Evolutionary conservation across 1,284 basidiomycete species (phyloP).

Genomic region (Rhodotorula sp.): DNA sequence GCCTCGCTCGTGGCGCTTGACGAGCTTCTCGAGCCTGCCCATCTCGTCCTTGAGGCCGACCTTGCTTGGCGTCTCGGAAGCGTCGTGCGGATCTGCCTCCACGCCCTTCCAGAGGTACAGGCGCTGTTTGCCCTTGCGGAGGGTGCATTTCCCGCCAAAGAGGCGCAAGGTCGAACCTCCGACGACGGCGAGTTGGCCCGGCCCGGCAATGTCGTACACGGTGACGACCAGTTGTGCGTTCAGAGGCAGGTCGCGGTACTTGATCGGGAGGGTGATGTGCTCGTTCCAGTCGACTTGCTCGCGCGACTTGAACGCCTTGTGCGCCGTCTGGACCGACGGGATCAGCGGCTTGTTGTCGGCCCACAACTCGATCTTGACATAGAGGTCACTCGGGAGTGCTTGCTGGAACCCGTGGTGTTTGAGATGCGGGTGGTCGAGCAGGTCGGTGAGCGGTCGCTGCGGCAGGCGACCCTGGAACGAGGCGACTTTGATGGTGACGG

Average conservation of each 20-base stretch:
- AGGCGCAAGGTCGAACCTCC: constrained; percentile 86
- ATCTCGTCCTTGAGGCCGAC: constrained; percentile 77
- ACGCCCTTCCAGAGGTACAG: constrained; percentile 76
- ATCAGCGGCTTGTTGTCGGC: constrained; percentile 91
- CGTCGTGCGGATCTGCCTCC: constrained; percentile 78
- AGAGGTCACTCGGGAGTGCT: constrained; percentile 81
- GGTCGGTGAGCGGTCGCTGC: constrained; percentile 12
- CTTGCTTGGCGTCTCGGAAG: constrained; percentile 84
- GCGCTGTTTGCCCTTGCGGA: constrained; percentile 87
- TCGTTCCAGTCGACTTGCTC: constrained; percentile 84
- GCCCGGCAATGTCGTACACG: constrained; percentile 86
- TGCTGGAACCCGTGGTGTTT: constrained; percentile 52
- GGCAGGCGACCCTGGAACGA: constrained; percentile 17
- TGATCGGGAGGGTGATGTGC: constrained; percentile 83
- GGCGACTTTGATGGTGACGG: constrained; percentile 75
- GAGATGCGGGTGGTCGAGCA: constrained; percentile 26
- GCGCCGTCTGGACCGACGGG: constrained; percentile 83
- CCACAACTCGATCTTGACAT: constrained; percentile 83
- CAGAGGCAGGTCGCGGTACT: constrained; percentile 84
- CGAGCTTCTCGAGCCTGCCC: constrained; percentile 90
- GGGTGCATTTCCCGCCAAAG: constrained; percentile 87
- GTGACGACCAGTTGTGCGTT: constrained; percentile 88
- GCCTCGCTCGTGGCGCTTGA: constrained; percentile 93
- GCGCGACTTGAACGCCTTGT: constrained; percentile 81
- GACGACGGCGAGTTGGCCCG: constrained; percentile 61